Evolutionary conservation across 2,329 filamentous ascomycete genomes (phyloP).

Genomic region (Sporothrix humicola): DNA sequence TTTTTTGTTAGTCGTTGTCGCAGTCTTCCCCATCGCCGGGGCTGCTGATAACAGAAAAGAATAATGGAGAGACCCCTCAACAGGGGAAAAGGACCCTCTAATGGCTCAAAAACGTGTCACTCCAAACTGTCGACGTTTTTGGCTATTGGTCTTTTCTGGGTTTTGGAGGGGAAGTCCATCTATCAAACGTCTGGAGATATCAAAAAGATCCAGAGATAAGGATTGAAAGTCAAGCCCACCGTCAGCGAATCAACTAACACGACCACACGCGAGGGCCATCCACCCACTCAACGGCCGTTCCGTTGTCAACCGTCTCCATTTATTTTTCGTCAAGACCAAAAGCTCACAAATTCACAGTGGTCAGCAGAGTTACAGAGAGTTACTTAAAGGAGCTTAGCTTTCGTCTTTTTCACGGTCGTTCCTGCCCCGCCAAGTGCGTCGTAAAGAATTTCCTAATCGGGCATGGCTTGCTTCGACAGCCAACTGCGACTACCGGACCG

Average conservation of each 20-base stretch:
- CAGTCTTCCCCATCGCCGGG: background rate
- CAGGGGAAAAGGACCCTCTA: background rate
- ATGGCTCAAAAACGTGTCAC: background rate
- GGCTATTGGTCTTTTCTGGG: no score
- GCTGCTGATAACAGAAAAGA: slow-evolving; percentile 8
- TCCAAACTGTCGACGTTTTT: background rate
- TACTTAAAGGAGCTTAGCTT: background rate
- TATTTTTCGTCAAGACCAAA: no score
- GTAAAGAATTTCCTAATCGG: slow-evolving; percentile 27
- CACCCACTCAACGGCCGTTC: background rate
- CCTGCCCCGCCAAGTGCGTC: background rate
- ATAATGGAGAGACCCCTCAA: background rate
- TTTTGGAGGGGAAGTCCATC: no score
- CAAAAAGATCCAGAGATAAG: background rate
- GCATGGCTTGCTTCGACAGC: background rate
- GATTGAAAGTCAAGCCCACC: slow-evolving; percentile 1
- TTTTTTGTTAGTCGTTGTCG: background rate
- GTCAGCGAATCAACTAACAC: slow-evolving; percentile 27
- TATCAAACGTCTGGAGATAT: background rate
- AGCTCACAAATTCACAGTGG: background rate
- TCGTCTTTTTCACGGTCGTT: background rate
- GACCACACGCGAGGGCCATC: background rate
- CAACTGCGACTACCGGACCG: background rate
- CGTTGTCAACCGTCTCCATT: background rate
- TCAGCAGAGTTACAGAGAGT: slow-evolving; percentile 11